Evolutionary conservation across 176 grass and related monocot genomes (phyloP), one percentile per base, ranked within the genome.

Genomic region (Avena atlantica): DNA sequence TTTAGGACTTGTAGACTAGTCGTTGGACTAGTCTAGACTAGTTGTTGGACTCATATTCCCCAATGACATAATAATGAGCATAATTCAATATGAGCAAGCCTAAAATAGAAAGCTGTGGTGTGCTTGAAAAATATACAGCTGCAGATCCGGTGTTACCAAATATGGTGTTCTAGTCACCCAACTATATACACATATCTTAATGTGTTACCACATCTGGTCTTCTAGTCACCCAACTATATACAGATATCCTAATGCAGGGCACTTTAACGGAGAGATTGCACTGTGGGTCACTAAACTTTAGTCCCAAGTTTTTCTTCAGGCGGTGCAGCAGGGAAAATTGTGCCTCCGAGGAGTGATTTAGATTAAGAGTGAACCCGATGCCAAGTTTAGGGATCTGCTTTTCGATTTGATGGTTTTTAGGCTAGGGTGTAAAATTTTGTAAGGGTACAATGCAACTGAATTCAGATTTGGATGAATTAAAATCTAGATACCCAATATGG

Each of bases 141-240:
- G 42, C 20, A 72, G 40, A 48, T 45, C n/a, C 17, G 6, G 70
- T 24, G 44, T 48, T 45, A 48, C 42, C 70, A 23, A n/a, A 73
- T 73, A n/a, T 49, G 70, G 42, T 73, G 20, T 73, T 73, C 20
- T 73, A 72, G 69, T 21, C 69, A 72, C 40, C 69, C 69, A 59
- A 59, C 37, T 72, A 71, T 71, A 21, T 47, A 45, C 37, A 20
- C 20, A 6, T 62, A 62, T 63, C 60, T 24, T 45, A 47, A 72
- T 45, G 69, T 42, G 40, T 42, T 45, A 48, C 42, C 70, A 23
- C 42, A 73, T 73, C 70, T 49, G 70, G 42, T 73, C 42, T 73
- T 73, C 20, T 73, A 72, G 37, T 21, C 69, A 72, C 40, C 69
- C 69, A 59, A 59, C 69, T 72, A 71, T 71, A 45, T 47, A 45